Percentiles rank a stretch among this genome's conserved stretches.
These are phyloP conservation scores for Dactylella cylindrospora DNA, from an alignment of 2,329 filamentous ascomycete species.

Conservation along the genomic window DNA sequence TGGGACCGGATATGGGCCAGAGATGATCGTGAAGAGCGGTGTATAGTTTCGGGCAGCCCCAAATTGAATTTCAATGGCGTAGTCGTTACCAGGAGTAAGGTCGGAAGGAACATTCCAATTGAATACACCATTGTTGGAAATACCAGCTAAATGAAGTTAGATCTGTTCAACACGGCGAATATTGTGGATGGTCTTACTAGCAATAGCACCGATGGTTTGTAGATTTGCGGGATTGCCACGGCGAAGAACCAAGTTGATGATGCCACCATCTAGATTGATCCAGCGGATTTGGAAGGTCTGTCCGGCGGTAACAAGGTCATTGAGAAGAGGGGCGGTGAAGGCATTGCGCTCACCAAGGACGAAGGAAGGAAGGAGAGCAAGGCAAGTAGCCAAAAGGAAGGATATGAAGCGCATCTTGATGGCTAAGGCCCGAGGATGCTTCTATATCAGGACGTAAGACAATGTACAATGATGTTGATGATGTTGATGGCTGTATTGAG, in stretches of 20 bases:
- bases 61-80: conserved; percentile 47
- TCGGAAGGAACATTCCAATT: conserved; percentile 45
- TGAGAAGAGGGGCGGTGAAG: conserved; percentile 31
- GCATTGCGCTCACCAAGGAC: conserved; percentile 17
- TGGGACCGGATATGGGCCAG: conserved; percentile 1
- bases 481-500: no score
- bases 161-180: neutral
- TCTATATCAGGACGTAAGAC: no score
- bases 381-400: conserved; percentile 28
- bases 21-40: conserved; percentile 46
- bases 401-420: conserved; percentile 36
- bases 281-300: conserved; percentile 29
- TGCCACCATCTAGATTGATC: conserved; percentile 36
- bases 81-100: conserved; percentile 41
- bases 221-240: conserved; percentile 45
- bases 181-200: conserved; percentile 39
- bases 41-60: conserved; percentile 46
- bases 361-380: conserved; percentile 26
- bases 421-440: no score
- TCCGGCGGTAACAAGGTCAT: conserved; percentile 35
- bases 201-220: conserved; percentile 42
- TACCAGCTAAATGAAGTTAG: conserved; percentile 38
- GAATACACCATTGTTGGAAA: conserved; percentile 46
- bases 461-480: no score
- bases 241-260: conserved; percentile 45